Evolutionary conservation across 176 grass and related monocot species (phyloP).

Genomic region (Carex myosuroides): DNA sequence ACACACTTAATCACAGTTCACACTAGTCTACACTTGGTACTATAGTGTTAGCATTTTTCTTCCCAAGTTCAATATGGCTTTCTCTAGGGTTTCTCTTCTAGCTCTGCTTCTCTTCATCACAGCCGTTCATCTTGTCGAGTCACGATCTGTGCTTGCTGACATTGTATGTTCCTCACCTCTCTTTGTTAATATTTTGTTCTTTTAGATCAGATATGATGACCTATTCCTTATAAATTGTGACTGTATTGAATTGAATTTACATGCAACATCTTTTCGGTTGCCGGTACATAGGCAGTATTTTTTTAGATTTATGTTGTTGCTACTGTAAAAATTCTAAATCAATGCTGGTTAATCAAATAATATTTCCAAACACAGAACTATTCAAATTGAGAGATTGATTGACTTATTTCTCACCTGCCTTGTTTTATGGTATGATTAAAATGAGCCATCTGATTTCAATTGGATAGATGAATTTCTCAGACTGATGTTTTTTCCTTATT

Average conservation of each 20-base stretch:
- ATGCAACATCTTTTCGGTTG: background rate
- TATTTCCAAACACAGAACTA: background rate
- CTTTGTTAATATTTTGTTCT: too few species aligned
- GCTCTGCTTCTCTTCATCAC: conserved; percentile 15
- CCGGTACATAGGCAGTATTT: background rate
- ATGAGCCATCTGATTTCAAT: background rate
- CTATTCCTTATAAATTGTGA: background rate
- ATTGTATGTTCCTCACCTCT: conserved; percentile 10
- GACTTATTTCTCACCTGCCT: background rate
- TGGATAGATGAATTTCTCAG: background rate
- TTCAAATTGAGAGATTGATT: background rate
- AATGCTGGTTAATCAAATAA: background rate
- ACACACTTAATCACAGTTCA: background rate
- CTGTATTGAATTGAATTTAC: background rate
- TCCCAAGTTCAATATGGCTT: conserved; percentile 14
- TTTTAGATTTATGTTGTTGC: background rate
- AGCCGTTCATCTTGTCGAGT: conserved; percentile 6
- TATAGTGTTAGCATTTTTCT: background rate
- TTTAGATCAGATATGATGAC: background rate
- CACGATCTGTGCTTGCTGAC: background rate
- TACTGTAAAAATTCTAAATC: background rate
- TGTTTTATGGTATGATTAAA: background rate
- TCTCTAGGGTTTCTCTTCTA: conserved; percentile 8
- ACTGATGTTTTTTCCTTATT: background rate
- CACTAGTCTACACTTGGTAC: background rate